A percentile compares a stretch with the other conserved stretches of the same genome.
phyloP scores from a whole-genome alignment of 2,329 filamentous ascomycete species.

The Tothia fuscella region DNA sequence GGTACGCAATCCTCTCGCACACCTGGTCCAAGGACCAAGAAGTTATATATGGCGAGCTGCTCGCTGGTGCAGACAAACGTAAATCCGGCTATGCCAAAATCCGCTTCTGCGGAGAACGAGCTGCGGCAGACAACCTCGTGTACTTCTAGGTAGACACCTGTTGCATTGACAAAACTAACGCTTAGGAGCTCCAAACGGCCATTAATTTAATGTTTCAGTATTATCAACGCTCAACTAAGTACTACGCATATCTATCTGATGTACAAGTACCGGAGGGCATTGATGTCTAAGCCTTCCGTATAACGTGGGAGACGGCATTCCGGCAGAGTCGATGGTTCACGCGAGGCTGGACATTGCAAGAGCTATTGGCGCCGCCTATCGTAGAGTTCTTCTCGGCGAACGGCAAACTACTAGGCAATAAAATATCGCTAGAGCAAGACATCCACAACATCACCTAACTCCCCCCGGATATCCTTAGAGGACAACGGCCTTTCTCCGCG shows the following conservation, averaged over 20 bases:
- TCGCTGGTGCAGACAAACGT: background rate
- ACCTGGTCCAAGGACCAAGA: conserved; percentile 2
- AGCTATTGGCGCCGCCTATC: conserved; percentile 14
- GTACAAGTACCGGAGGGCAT: conserved; percentile 10
- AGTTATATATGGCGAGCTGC: background rate
- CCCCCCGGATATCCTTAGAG: background rate
- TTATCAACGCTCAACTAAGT: conserved; percentile 9
- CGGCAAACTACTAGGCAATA: conserved; percentile 19
- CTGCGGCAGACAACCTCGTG: conserved; percentile 7
- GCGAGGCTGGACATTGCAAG: conserved; percentile 16
- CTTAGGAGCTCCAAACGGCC: conserved; percentile 4
- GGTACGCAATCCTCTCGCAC: conserved; percentile 5
- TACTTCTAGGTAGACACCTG: conserved; percentile 18
- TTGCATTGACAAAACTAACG: conserved; percentile 11
- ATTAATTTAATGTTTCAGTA: conserved; percentile 10
- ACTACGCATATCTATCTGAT: conserved; percentile 11
- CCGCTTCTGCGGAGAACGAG: conserved; percentile 6
- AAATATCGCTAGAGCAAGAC: conserved; percentile 17
- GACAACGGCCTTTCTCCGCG: background rate
- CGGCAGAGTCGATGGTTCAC: conserved; percentile 15
- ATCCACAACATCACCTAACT: conserved; percentile 16
- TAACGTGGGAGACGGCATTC: conserved; percentile 11
- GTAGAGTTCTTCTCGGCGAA: conserved; percentile 19
- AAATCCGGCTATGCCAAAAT: conserved; percentile 1
- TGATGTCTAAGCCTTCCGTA: conserved; percentile 6